These are phyloP conservation scores for Stephania yunnanensis DNA, from an alignment of 164 flowering plant genomes.

Conservation along the genomic window DNA sequence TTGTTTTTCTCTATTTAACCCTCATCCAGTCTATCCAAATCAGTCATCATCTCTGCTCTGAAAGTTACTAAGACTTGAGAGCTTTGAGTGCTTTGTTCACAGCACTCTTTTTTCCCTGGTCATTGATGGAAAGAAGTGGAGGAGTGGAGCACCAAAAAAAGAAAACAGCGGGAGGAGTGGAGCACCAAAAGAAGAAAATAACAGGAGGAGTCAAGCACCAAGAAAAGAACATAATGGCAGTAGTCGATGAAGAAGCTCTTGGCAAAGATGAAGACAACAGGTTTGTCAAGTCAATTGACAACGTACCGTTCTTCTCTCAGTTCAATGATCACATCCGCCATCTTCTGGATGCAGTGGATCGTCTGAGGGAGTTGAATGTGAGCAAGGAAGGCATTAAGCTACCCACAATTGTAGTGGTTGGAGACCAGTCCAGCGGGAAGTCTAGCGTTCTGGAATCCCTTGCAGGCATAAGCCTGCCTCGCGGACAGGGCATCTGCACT, in stretches of 20 bases:
- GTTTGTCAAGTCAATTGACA: not conserved
- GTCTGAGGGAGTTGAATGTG: not conserved
- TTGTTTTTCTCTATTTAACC: too few relatives aligned
- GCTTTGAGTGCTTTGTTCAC: not conserved
- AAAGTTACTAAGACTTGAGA: not conserved
- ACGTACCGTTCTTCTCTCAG: not conserved
- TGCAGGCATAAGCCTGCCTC: not conserved
- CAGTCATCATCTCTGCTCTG: too few relatives aligned
- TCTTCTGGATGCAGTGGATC: not conserved
- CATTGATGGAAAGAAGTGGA: too few relatives aligned
- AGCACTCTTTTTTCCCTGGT: too few relatives aligned
- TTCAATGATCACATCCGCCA: conserved; percentile 2
- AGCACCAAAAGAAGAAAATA: too few relatives aligned
- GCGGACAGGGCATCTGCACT: not conserved
- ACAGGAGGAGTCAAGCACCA: too few relatives aligned
- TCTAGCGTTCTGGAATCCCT: conserved; percentile 7
- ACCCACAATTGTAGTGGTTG: conserved; percentile 4
- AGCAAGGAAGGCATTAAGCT: conserved; percentile 1
- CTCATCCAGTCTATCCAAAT: too few relatives aligned
- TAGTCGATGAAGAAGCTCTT: not conserved
- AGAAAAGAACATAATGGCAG: not conserved
- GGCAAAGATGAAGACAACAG: not conserved
- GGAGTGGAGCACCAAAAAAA: too few relatives aligned
- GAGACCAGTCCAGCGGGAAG: conserved; percentile 5
- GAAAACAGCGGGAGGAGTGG: too few relatives aligned